Evolutionary conservation across 345 rosid species (phyloP).

Genomic region (Xanthoceras sorbifolium): DNA sequence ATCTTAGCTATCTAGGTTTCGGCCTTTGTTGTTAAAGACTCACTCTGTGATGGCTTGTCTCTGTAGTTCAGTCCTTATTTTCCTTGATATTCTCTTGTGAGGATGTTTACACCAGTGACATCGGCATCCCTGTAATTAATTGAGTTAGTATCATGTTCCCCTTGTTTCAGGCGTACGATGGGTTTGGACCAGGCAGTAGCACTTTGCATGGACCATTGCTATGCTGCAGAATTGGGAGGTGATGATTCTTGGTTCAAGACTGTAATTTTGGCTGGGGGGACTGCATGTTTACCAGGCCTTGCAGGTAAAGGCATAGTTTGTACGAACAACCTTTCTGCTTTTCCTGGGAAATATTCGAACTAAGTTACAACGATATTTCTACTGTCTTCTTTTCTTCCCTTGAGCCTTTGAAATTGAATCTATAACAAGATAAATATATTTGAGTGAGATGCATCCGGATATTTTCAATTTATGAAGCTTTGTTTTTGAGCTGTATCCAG

Average conservation of each 20-base stretch:
- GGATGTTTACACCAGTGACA: background rate
- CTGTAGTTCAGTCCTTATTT: background rate
- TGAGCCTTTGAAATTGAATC: background rate
- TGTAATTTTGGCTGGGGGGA: constrained; percentile 78
- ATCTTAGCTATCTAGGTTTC: background rate
- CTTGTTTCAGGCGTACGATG: constrained; percentile 64
- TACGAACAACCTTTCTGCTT: background rate
- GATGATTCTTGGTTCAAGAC: constrained; percentile 93
- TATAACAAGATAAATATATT: background rate
- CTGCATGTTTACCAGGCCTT: constrained; percentile 84
- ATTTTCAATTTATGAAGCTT: background rate
- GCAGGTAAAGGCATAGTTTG: constrained; percentile 44
- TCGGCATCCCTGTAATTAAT: background rate
- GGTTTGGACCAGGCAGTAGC: constrained; percentile 86
- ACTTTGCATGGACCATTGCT: constrained; percentile 94
- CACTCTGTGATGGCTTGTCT: background rate
- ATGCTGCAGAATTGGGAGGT: constrained; percentile 58
- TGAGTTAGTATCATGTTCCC: constrained; percentile 14
- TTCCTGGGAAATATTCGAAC: background rate
- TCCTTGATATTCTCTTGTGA: background rate
- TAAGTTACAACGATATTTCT: background rate
- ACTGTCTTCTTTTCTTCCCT: background rate
- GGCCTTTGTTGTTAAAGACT: background rate
- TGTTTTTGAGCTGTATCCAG: constrained; percentile 40
- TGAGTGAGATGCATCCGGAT: constrained; percentile 2